Base-by-base conservation (phyloP, 2,329 filamentous ascomycete species). In the Aspergillus ochraceus region DNA sequence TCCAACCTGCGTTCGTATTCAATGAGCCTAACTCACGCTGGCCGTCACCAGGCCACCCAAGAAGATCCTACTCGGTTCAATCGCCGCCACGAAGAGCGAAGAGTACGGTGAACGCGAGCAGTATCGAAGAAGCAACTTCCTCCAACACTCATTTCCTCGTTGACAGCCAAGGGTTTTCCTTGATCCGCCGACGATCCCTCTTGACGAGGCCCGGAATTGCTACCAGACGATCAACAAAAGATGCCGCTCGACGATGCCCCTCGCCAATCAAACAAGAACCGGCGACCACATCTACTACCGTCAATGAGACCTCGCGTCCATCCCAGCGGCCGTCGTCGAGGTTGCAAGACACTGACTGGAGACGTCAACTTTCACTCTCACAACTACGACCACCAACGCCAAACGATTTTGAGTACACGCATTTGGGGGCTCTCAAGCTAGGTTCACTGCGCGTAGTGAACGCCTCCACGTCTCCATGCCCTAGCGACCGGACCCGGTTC, bases 361-460 rank as follows among this genome's bases (percentile, higher is more conserved):
- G 66, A 46, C 52, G 58, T 55, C 50, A 62, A 9, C 47, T 63
- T 52, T 53, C 60, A 5, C 29, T 57, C 14, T 20, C 60, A 50
- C 64, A 39, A 49, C 29, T 47, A 57, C 70, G 66, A 51, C 71
- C 60, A 52, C 62, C 58, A 59, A 75, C 66, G 58, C 75, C 58
- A 42, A 69, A 52, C 60, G 74, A 69, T 46, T 68, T 65, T 51
- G 70, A 66, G 49, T 77, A 77, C 58, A 76, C 75, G n/a, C 75
- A 77, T 58, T 60, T 77, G n/a, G 75, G 75, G 19, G 70, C 70
- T 6, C 66, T 77, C n/a, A 77, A 77, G 52, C 60, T 75, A 24
- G 75, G 75, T 10, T 76, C 75, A n/a, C 56, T 77, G 30, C 73
- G 75, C 22, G 72, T 77, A 8, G 75, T 77, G 6, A 77, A 77